phyloP scores from a whole-genome alignment of 2,329 filamentous ascomycete species.

The Diaporthe batatas region DNA sequence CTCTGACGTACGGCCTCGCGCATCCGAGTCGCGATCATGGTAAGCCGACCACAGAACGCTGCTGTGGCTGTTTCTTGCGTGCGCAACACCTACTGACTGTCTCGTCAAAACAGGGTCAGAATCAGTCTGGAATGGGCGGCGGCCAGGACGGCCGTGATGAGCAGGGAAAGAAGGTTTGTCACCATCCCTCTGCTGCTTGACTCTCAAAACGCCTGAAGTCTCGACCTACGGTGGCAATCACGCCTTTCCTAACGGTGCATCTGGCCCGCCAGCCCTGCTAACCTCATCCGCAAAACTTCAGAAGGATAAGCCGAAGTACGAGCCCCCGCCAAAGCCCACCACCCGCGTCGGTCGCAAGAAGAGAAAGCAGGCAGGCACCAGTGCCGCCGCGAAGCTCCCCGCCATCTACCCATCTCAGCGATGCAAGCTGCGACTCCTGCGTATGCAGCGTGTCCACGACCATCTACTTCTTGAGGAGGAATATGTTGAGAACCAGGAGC shows the following conservation, averaged over 20 bases:
- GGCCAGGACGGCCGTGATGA: constrained; percentile 81
- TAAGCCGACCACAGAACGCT: constrained; percentile 40
- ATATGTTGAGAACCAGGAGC: constrained; percentile 99
- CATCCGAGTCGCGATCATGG: constrained; percentile 46
- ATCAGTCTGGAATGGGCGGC: constrained; percentile 88
- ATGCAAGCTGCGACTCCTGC: constrained; percentile 96
- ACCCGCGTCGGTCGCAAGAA: constrained; percentile 98
- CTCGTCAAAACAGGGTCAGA: constrained; percentile 74
- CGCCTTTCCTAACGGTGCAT: constrained; percentile 35
- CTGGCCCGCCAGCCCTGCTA: constrained; percentile 34
- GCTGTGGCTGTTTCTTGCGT: constrained; percentile 4
- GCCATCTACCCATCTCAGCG: constrained; percentile 94
- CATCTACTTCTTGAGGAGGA: constrained; percentile 97
- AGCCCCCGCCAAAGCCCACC: constrained; percentile 95
- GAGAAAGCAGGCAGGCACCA: constrained; percentile 93
- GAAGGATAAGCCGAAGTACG: constrained; percentile 99
- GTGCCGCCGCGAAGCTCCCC: constrained; percentile 94
- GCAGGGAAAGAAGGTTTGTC: constrained; percentile 90
- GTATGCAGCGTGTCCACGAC: constrained; percentile 99
- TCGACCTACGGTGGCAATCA: constrained; percentile 13
- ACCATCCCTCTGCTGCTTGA: background rate
- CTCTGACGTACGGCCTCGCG: constrained; percentile 2
- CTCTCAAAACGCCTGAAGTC: constrained; percentile 16
- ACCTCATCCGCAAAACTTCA: constrained; percentile 54
- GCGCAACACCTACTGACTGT: constrained; percentile 20